phyloP scores from a whole-genome alignment of 441 rosid species.

The Croton laevigatus region DNA sequence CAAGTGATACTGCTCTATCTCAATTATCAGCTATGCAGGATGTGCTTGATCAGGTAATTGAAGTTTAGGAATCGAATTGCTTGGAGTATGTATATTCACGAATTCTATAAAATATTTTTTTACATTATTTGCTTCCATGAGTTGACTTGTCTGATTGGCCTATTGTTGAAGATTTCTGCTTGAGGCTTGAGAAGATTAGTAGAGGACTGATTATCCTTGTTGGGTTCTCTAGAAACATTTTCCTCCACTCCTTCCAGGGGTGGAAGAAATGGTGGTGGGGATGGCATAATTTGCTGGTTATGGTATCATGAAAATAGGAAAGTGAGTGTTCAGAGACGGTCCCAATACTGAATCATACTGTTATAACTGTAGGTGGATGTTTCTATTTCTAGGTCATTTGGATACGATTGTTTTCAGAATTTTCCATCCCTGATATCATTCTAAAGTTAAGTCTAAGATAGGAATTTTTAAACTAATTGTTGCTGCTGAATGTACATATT shows the following conservation, averaged over 20 bases:
- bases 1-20: conserved; percentile 40
- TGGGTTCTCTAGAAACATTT: background rate
- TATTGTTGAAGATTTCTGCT: background rate
- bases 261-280: background rate
- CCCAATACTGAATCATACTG: background rate
- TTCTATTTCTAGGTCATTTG: background rate
- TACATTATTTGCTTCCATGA: conserved; percentile 4
- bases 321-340: background rate
- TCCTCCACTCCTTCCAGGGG: background rate
- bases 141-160: background rate
- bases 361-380: background rate
- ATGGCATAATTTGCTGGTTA: background rate
- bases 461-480: background rate
- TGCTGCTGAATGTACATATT: background rate
- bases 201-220: too few relatives aligned
- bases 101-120: background rate
- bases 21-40: conserved; percentile 67
- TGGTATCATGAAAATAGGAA: background rate
- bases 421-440: background rate
- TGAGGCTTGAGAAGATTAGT: background rate
- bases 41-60: conserved; percentile 73
- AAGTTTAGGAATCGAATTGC: background rate
- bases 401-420: background rate
- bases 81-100: background rate
- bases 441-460: background rate